These are phyloP conservation scores for Pichia rugopelliculosa DNA, from an alignment of 805 yeast genomes.

Conservation along the genomic window DNA sequence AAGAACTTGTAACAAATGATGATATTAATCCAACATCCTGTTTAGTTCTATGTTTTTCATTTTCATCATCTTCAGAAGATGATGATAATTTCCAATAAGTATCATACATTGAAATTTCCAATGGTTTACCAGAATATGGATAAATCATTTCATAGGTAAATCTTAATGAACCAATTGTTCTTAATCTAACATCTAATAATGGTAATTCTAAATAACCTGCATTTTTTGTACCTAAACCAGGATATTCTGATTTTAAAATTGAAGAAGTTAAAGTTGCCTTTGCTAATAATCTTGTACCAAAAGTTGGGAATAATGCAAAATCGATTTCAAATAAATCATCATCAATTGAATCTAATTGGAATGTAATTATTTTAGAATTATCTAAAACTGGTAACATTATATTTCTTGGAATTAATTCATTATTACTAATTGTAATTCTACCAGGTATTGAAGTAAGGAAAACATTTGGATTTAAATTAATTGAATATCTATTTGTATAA, in stretches of 20 bases:
- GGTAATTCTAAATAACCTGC: slow-evolving; percentile 50
- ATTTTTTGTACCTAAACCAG: slow-evolving; percentile 33
- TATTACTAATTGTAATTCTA: slow-evolving; percentile 69
- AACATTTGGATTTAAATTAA: slow-evolving; percentile 39
- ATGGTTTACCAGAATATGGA: slow-evolving; percentile 78
- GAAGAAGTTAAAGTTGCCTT: slow-evolving; percentile 74
- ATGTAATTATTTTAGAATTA: slow-evolving; percentile 56
- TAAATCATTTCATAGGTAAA: slow-evolving; percentile 76
- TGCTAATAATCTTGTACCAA: slow-evolving; percentile 88
- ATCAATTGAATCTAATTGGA: slow-evolving; percentile 74
- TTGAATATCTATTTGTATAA: slow-evolving; percentile 40
- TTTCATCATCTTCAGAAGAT: slow-evolving; percentile 21
- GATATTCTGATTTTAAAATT: slow-evolving; percentile 32
- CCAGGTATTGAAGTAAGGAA: slow-evolving; percentile 54
- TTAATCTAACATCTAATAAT: slow-evolving; percentile 70
- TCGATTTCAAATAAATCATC: slow-evolving; percentile 62
- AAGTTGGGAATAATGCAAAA: slow-evolving; percentile 88
- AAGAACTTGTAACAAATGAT: slow-evolving; percentile 85
- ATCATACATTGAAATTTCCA: slow-evolving; percentile 87
- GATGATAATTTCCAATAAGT: slow-evolving; percentile 95
- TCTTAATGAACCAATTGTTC: slow-evolving; percentile 71
- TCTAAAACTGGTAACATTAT: slow-evolving; percentile 71
- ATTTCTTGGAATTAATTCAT: slow-evolving; percentile 85
- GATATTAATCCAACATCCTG: slow-evolving; percentile 35
- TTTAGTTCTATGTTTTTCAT: slow-evolving; percentile 1